Percentiles rank a stretch among this genome's conserved stretches.
Conservation (phyloP, 139 green algal species). For the Chlamydomonas incerta region DNA sequence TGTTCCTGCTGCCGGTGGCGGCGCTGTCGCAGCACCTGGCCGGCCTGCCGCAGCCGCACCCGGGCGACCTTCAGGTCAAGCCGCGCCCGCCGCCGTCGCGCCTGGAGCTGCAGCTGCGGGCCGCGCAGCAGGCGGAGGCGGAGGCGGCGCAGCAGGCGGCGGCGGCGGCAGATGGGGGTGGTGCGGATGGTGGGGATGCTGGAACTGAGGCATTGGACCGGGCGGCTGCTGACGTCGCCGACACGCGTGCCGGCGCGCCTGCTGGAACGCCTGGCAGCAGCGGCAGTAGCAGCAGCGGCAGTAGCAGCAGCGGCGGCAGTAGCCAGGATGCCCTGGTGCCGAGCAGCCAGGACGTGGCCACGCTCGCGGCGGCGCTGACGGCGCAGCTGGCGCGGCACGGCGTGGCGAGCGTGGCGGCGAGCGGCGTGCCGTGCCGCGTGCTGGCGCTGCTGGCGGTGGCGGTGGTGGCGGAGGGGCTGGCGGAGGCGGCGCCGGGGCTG, state of each 20-base stretch:
- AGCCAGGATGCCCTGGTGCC: too few relatives aligned
- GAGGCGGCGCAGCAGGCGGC: too few relatives aligned
- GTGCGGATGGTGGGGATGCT: too few relatives aligned
- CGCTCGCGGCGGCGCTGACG: neutral
- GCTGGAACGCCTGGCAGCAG: too few relatives aligned
- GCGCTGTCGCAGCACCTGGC: constrained; percentile 9
- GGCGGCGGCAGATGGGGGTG: too few relatives aligned
- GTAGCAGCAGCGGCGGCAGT: too few relatives aligned
- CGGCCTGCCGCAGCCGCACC: neutral
- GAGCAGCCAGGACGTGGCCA: neutral
- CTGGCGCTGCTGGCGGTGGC: constrained; percentile 12
- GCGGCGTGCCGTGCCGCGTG: neutral
- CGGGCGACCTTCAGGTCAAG: neutral
- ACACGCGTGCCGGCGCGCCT: neutral
- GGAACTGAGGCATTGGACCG: too few relatives aligned
- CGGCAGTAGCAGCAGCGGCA: too few relatives aligned
- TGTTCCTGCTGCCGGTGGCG: neutral
- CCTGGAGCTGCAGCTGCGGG: too few relatives aligned
- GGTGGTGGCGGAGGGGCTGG: neutral
- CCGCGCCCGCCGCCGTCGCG: too few relatives aligned
- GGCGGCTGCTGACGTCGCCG: too few relatives aligned
- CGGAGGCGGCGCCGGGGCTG: neutral
- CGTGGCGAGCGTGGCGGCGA: neutral
- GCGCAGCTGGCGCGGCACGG: neutral
- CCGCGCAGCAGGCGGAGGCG: too few relatives aligned